Base-by-base conservation (phyloP, 306 rosid genomes). In the Bauhinia variegata region DNA sequence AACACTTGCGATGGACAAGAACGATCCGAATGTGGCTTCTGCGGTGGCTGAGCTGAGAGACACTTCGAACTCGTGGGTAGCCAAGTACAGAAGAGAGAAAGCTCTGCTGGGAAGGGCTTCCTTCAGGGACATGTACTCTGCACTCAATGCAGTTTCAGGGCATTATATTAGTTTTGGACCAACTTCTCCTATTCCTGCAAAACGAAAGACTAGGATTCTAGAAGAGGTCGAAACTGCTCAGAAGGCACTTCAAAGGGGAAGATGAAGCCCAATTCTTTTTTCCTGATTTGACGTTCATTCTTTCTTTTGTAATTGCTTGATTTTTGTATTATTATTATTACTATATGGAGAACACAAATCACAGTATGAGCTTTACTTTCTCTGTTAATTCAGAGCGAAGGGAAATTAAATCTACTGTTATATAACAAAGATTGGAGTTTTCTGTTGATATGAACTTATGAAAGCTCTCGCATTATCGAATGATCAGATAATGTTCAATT, bases 161-260 rank as follows among this genome's bases (percentile, higher is more conserved):
- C 99, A 95, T 65, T 95, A 95, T 57, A 84, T 95, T 50, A 88
- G 99, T 62, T 95, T 91, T 43, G 99, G 99, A 10, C 96, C 99
- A 4, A 85, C 96, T 1, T 91, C 99, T 47, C 99, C 96, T 30
- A 84, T 95, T 51, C 99, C 99, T 15, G 91, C 92, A 0, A 91
- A 95, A 80, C 72, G 99, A 39, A 88, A 58, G 73, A 84, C 85
- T 0, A 84, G 99, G 73, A 91, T 95, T 37, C 82, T 95, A 81
- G 99, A 95, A 64, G 99, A 95, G 79, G 74, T 95, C 11, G 96
- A 85, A 11, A 86, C 88, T 10, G 99, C 97, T 0, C 91, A 86
- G 80, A 95, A 95, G 73, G 91, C 96, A 33, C 85, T 93, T 31
- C 48, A 39, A 2, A 82, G 99, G 47, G 99, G 97, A 55, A 88